Evolutionary conservation across 805 yeast genomes (phyloP).

Genomic region (Starmerella gropengiesseri): DNA sequence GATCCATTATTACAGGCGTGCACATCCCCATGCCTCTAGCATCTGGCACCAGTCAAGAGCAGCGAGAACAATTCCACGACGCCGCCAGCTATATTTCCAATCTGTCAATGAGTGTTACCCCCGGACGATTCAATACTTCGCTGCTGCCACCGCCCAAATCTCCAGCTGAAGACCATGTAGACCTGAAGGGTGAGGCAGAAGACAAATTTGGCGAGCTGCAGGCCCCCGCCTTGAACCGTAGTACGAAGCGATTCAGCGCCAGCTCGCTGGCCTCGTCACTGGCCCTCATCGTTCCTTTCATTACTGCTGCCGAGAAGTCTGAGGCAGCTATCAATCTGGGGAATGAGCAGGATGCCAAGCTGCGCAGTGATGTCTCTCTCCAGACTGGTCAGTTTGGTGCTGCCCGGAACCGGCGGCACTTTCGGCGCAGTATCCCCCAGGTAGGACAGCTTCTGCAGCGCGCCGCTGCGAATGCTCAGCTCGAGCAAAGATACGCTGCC

Average conservation of each 20-base stretch:
- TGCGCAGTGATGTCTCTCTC: neutral
- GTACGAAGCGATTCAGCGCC: constrained; percentile 17
- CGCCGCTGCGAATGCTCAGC: constrained; percentile 7
- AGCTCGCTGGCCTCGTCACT: constrained; percentile 21
- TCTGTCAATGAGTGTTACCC: neutral
- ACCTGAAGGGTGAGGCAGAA: neutral
- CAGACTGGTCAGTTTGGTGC: neutral
- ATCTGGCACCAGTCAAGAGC: neutral
- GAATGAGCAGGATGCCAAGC: neutral
- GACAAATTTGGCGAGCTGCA: neutral
- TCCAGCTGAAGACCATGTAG: no score
- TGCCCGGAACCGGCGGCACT: neutral
- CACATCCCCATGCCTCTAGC: neutral
- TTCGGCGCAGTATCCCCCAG: constrained; percentile 6
- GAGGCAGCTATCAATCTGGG: neutral
- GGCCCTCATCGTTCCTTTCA: constrained; percentile 17
- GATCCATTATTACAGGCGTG: no score
- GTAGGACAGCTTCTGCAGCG: constrained; percentile 12
- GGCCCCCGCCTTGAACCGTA: neutral
- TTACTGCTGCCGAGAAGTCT: neutral
- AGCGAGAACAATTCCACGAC: neutral
- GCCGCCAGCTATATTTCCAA: constrained; percentile 1
- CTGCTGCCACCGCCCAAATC: no score
- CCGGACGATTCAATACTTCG: no score
- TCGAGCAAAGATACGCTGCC: neutral